A percentile compares a stretch with the other conserved stretches of the same genome.
These are phyloP conservation scores for Fusarium globosum DNA, from an alignment of 2,329 filamentous ascomycete genomes.

Conservation along the genomic window DNA sequence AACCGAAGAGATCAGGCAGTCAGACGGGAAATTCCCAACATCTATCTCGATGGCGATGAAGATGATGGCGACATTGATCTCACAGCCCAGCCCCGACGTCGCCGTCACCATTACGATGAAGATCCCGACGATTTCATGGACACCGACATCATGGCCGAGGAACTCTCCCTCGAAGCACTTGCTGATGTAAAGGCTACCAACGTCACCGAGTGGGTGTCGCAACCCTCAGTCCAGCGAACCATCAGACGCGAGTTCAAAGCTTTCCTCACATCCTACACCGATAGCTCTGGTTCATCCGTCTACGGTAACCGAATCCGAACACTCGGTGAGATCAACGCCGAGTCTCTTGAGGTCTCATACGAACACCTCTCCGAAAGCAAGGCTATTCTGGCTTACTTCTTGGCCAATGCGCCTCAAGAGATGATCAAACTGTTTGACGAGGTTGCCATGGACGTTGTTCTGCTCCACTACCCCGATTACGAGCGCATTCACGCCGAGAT, in stretches of 20 bases:
- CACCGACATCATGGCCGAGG: constrained; percentile 94
- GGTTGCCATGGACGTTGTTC: constrained; percentile 94
- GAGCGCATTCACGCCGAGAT: constrained; percentile 98
- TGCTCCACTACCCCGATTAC: constrained; percentile 97
- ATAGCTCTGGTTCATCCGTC: constrained; percentile 88
- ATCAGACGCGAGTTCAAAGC: constrained; percentile 98
- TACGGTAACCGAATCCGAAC: constrained; percentile 95
- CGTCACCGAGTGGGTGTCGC: constrained; percentile 93
- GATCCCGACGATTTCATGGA: constrained; percentile 92
- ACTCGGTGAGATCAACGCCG: constrained; percentile 96
- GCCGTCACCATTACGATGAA: constrained; percentile 92
- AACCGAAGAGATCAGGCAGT: constrained; percentile 80
- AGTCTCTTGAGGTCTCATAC: constrained; percentile 96
- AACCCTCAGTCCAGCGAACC: constrained; percentile 88
- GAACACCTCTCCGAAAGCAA: constrained; percentile 91
- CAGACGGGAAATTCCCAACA: constrained; percentile 74
- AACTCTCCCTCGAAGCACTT: constrained; percentile 90
- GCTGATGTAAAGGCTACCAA: constrained; percentile 94
- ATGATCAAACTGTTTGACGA: constrained; percentile 96
- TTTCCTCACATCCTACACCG: constrained; percentile 95
- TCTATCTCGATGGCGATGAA: constrained; percentile 83
- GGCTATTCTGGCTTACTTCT: constrained; percentile 93
- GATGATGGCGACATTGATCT: constrained; percentile 88
- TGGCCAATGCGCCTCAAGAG: constrained; percentile 95
- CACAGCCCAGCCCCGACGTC: constrained; percentile 84